These are phyloP conservation scores for Sclerotinia spermophila DNA, from an alignment of 2,329 filamentous ascomycete genomes.

Conservation along the genomic window DNA sequence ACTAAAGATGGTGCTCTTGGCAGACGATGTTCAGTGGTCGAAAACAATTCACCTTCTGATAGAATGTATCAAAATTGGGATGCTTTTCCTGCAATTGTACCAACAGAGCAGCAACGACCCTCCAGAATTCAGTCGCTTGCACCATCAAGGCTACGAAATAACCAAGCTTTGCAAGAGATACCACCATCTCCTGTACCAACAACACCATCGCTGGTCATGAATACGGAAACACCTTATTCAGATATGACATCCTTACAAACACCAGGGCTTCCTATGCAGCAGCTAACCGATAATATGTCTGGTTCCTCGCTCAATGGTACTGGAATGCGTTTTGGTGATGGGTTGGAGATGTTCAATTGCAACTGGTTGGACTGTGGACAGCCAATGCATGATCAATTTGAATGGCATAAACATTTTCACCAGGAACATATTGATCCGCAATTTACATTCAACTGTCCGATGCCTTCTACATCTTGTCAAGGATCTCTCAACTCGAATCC, in stretches of 20 bases:
- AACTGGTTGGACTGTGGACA: slow-evolving; percentile 32
- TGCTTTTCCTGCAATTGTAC: slow-evolving; percentile 14
- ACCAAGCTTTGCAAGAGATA: not conserved
- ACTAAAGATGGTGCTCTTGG: slow-evolving; percentile 19
- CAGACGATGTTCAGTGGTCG: slow-evolving; percentile 15
- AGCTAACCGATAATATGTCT: not conserved
- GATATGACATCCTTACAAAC: not conserved
- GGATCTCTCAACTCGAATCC: slow-evolving; percentile 28
- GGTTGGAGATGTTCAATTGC: slow-evolving; percentile 25
- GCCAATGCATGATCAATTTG: slow-evolving; percentile 26
- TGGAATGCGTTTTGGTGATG: slow-evolving; percentile 24
- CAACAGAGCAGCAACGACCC: not conserved
- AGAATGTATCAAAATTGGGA: slow-evolving; percentile 17
- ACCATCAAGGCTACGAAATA: not conserved
- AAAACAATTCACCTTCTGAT: slow-evolving; percentile 10
- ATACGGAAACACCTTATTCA: slow-evolving; percentile 11
- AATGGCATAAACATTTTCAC: slow-evolving; percentile 33
- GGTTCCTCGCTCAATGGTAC: slow-evolving; percentile 15
- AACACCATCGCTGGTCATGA: slow-evolving; percentile 27
- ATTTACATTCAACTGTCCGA: slow-evolving; percentile 32
- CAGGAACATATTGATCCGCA: slow-evolving; percentile 34
- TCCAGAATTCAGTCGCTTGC: not conserved
- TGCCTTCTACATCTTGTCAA: slow-evolving; percentile 29
- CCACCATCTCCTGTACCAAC: slow-evolving; percentile 20
- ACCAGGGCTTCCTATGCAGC: not conserved